Base-by-base conservation (phyloP, 169 alveolate genomes). In the Blepharisma undulans region DNA sequence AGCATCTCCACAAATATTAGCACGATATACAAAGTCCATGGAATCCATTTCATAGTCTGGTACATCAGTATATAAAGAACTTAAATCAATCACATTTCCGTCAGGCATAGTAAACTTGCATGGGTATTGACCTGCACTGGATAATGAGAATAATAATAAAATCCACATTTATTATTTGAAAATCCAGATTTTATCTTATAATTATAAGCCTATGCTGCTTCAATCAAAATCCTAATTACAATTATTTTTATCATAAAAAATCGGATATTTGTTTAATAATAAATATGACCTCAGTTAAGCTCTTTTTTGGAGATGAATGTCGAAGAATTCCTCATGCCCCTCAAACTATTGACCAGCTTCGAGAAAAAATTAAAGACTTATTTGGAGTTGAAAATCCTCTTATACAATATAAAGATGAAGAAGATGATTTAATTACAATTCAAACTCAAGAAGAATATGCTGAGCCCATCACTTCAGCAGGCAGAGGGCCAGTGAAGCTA, bases 1-100 rank as follows among this genome's bases (percentile, higher is more conserved):
- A 10, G 89, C 36, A 82, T 84, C 78, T 60, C 74, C 78, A 77
- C 89, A 84, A 7, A 84, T 84, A 77, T 84, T 84, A 25, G 10
- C 10, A 10, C 78, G 32, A 32, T 84, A 84, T 8, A 60, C 48
- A 59, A 48, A 84, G 33, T 84, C 74, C 78, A 60, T 48, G 0
- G 74, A 18, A 16, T 34, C 78, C 48, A 22, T 22, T 5, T 60
- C 78, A 59, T 84, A 84, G 82, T 84, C 89, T 10, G 89, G 89
- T 22, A 84, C 36, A 12, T 25, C 48, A 7, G 33, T 21, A 22
- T 36, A 36, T 36, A 59, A 16, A 84, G 89, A 59, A 30, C 77
- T 32, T 10, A 84, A 84, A 84, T 84, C 78, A n/a, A 22, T 21
- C 60, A 36, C 78, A 32, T 34, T 27, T 48, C 89, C 89, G 10